phyloP scores from a whole-genome alignment of 768 basidiomycete genomes.

The Hygrophoropsis aurantiaca region DNA sequence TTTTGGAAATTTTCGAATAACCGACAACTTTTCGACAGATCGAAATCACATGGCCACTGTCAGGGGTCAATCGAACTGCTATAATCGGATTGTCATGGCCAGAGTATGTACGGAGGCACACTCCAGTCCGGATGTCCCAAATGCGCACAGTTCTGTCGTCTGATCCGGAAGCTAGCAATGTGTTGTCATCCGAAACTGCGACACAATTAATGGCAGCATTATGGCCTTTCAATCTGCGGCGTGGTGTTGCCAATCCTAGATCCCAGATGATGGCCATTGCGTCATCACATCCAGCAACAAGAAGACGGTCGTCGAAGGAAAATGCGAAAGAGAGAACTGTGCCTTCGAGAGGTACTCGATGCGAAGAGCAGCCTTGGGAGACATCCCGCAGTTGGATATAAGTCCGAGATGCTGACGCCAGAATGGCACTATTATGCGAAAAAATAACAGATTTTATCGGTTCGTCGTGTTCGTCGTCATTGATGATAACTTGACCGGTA shows the following conservation, averaged over 20 bases:
- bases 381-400: slow-evolving; percentile 24
- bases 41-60: slow-evolving; percentile 8
- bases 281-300: slow-evolving; percentile 25
- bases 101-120: slow-evolving; percentile 11
- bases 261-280: slow-evolving; percentile 24
- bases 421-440: slow-evolving; percentile 9
- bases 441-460: slow-evolving; percentile 18
- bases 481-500: slow-evolving; percentile 16
- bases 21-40: slow-evolving; percentile 8
- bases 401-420: slow-evolving; percentile 15
- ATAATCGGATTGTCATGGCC: slow-evolving; percentile 12
- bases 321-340: slow-evolving; percentile 19
- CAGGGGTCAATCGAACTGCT: slow-evolving; percentile 12
- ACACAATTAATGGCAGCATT: slow-evolving; percentile 15
- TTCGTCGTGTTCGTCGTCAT: slow-evolving; percentile 10
- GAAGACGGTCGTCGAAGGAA: slow-evolving; percentile 13
- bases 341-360: slow-evolving; percentile 16
- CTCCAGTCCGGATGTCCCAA: slow-evolving; percentile 20
- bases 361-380: slow-evolving; percentile 8
- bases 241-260: slow-evolving; percentile 9
- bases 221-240: slow-evolving; percentile 21
- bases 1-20: slow-evolving; percentile 5
- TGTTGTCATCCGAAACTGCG: slow-evolving; percentile 19
- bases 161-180: slow-evolving; percentile 18
- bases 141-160: slow-evolving; percentile 22